Conservation (phyloP, 2,329 filamentous ascomycete genomes). For the Fusarium brevicatenulatum region DNA sequence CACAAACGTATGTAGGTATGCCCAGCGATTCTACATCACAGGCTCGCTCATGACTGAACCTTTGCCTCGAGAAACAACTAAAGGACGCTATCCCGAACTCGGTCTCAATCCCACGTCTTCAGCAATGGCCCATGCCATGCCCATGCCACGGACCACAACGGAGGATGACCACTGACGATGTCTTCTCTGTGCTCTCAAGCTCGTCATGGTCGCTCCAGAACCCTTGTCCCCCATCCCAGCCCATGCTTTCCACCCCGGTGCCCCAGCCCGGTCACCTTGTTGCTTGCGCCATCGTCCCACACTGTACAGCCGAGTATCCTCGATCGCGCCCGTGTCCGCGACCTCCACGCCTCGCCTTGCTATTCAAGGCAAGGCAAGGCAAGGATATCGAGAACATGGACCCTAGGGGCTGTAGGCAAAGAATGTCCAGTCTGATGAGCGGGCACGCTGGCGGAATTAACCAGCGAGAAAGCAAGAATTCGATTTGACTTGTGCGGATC, state of each 20-base stretch:
- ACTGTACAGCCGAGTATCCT: slow-evolving; percentile 46
- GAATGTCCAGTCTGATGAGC: slow-evolving; percentile 10
- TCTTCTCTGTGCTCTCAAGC: slow-evolving; percentile 28
- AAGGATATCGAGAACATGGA: slow-evolving; percentile 27
- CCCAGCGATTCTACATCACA: slow-evolving; percentile 12
- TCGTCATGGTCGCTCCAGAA: slow-evolving; percentile 43
- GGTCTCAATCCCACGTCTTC: slow-evolving; percentile 38
- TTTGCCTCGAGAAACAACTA: slow-evolving; percentile 18
- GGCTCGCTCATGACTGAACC: slow-evolving; percentile 5
- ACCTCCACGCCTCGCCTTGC: slow-evolving; percentile 43
- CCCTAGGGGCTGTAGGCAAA: slow-evolving; percentile 19
- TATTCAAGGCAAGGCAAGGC: slow-evolving; percentile 38
- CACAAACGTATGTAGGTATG: neutral
- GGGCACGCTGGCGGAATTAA: slow-evolving; percentile 19
- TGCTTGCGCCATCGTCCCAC: slow-evolving; percentile 47
- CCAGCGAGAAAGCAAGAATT: slow-evolving; percentile 31
- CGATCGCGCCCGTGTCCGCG: slow-evolving; percentile 42
- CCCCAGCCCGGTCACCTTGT: slow-evolving; percentile 41
- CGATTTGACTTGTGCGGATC: slow-evolving; percentile 28
- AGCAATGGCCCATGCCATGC: slow-evolving; percentile 37
- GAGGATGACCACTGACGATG: slow-evolving; percentile 34
- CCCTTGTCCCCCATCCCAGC: slow-evolving; percentile 38
- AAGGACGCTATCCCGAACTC: slow-evolving; percentile 30
- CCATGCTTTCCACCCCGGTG: slow-evolving; percentile 37
- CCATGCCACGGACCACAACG: slow-evolving; percentile 29